Evolutionary conservation across 2,329 filamentous ascomycete genomes (phyloP), one percentile per base, ranked within the genome.

Genomic region (Huntiella bhutanensis): DNA sequence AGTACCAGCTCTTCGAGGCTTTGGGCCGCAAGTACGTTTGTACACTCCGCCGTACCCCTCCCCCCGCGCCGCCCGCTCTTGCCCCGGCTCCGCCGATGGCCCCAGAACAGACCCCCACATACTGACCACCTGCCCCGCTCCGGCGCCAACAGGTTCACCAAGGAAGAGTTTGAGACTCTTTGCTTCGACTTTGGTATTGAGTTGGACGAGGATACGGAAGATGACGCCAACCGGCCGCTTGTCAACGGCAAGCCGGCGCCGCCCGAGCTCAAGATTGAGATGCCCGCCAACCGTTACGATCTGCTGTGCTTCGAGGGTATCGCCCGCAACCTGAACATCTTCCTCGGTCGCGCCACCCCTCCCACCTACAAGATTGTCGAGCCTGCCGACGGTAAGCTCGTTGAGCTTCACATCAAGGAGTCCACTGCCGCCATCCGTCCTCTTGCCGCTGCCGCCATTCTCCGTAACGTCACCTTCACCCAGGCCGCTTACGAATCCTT

Each of bases 161-260:
- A 84, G 53, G 77, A 93, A 57, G 84, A 93, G 59, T 98, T 98
- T 59, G 91, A 98, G 63, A 82, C 93, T 59, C 71, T 98, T 55
- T 96, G 91, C 65, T 98, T 98, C 72, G 88, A 98, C 58, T 98
- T 94, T 60, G 87, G 87, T 50, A 92, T 98, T 60, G 91, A 98
- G 64, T 75, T 98, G 55, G 91, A 98, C 66, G 88, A 96, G 67
- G 91, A 98, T 62, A 91, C 83, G 43, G 80, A 84, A 54, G 71
- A 83, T 56, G 70, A 75, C 49, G 15, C 46, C 22, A 77, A 84
- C 53, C 71, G 83, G 41, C 82, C 82, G 32, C 66, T 81, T 49
- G 72, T 82, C 56, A 72, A 85, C 65, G 81, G 81, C 60, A 75
- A 80, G 55, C 82, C 92, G 63, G 84, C 93, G 64, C 76, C 84